Conservation (phyloP, 1,284 basidiomycete genomes). For the Cutaneotrichosporon spelunceum region DNA sequence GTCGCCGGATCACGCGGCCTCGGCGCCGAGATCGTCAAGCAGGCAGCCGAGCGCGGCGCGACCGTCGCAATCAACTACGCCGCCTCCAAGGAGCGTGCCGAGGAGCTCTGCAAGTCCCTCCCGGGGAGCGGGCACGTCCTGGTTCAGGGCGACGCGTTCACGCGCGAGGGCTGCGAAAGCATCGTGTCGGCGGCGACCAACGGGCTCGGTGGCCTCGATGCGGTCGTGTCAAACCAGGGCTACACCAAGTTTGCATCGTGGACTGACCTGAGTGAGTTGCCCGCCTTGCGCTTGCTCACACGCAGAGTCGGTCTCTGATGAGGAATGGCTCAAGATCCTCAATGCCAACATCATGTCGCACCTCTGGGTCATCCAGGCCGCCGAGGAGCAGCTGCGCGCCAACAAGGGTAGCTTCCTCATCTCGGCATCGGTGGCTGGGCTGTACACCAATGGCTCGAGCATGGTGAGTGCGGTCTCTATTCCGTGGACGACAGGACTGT, state of each 20-base stretch:
- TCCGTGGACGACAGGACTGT: not conserved
- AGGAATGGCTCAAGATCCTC: slow-evolving; percentile 29
- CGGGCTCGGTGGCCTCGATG: slow-evolving; percentile 28
- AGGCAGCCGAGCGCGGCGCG: slow-evolving; percentile 25
- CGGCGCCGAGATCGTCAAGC: slow-evolving; percentile 24
- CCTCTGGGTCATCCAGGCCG: slow-evolving; percentile 31
- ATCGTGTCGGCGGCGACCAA: slow-evolving; percentile 19
- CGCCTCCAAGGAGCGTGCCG: slow-evolving; percentile 22
- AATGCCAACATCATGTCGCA: slow-evolving; percentile 29
- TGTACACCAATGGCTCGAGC: slow-evolving; percentile 27
- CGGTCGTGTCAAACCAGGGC: slow-evolving; percentile 28
- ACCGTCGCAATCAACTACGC: slow-evolving; percentile 31
- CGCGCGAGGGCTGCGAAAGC: slow-evolving; percentile 20
- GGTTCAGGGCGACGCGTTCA: slow-evolving; percentile 30
- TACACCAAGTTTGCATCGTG: slow-evolving; percentile 28
- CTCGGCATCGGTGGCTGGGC: slow-evolving; percentile 24
- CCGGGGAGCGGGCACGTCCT: slow-evolving; percentile 23
- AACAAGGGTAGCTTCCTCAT: slow-evolving; percentile 28
- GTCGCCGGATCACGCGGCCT: slow-evolving; percentile 31
- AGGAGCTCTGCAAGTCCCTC: slow-evolving; percentile 21
- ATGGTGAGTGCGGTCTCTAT: slow-evolving; percentile 22
- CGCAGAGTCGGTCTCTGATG: slow-evolving; percentile 25
- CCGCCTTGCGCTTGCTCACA: not conserved
- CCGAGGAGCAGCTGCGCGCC: slow-evolving; percentile 22
- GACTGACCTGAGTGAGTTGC: slow-evolving; percentile 29